Percentiles rank a stretch among this genome's conserved stretches.
Evolutionary conservation across 148 eudicot genomes (phyloP).

Genomic region (Camellia japonica): DNA sequence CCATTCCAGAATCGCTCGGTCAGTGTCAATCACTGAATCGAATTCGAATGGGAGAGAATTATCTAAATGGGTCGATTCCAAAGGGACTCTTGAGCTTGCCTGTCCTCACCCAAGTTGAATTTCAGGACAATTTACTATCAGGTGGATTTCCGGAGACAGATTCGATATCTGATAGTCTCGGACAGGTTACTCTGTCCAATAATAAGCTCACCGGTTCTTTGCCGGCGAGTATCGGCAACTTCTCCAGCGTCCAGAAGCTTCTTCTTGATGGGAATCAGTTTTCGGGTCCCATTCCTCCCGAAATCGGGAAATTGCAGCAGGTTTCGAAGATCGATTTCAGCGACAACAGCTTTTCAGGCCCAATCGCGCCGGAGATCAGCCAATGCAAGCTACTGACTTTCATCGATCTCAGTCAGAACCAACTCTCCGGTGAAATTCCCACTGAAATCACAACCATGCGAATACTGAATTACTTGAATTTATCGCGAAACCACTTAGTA

Average conservation of each 20-base stretch:
- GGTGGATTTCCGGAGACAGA: constrained; percentile 74
- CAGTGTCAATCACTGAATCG: constrained; percentile 59
- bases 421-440: constrained; percentile 72
- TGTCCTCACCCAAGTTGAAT: constrained; percentile 76
- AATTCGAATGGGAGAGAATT: constrained; percentile 85
- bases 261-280: constrained; percentile 75
- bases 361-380: constrained; percentile 61
- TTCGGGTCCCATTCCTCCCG: constrained; percentile 58
- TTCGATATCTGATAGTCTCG: constrained; percentile 48
- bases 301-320: constrained; percentile 79
- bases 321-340: constrained; percentile 90
- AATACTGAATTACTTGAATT: constrained; percentile 72
- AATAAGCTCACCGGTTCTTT: constrained; percentile 71
- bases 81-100: constrained; percentile 70
- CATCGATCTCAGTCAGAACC: constrained; percentile 80
- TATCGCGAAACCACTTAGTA: constrained; percentile 65
- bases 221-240: constrained; percentile 74
- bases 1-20: constrained; percentile 77
- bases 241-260: constrained; percentile 73
- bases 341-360: constrained; percentile 58
- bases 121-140: constrained; percentile 69
- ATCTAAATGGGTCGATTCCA: constrained; percentile 87
- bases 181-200: constrained; percentile 76
- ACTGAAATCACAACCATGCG: constrained; percentile 74
- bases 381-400: constrained; percentile 67